Conservation (phyloP, 163 green algal species). For the Scenedesmus sp. region DNA sequence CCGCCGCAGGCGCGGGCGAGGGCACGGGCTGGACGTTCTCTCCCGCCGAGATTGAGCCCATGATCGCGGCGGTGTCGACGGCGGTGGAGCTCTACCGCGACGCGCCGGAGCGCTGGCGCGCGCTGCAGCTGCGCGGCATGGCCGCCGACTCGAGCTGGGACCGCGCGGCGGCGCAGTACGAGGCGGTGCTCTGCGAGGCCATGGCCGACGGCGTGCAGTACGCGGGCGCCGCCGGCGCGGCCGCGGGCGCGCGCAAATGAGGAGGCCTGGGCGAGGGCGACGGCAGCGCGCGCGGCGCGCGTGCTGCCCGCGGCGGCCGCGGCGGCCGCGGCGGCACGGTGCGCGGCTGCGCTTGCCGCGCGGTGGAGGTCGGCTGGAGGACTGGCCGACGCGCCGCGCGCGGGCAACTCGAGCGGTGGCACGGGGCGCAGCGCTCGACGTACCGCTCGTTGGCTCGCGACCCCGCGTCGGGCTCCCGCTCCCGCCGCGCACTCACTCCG, state of each 20-base stretch:
- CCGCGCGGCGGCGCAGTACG: constrained; percentile 76
- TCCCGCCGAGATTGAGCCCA: constrained; percentile 49
- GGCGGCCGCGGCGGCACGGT: not conserved
- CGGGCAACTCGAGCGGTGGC: too few relatives aligned
- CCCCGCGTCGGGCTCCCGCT: too few relatives aligned
- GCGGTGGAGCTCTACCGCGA: constrained; percentile 48
- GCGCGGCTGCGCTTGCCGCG: not conserved
- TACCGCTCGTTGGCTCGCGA: not conserved
- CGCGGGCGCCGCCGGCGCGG: not conserved
- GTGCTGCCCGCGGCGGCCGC: too few relatives aligned
- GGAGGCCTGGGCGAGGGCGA: not conserved
- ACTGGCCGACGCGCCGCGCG: too few relatives aligned
- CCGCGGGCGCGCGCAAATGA: not conserved
- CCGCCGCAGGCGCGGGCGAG: constrained; percentile 31
- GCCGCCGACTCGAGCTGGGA: constrained; percentile 74
- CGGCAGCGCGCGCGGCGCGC: not conserved
- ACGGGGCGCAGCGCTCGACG: not conserved
- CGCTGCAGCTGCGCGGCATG: constrained; percentile 80
- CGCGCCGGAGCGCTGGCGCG: constrained; percentile 46
- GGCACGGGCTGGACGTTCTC: constrained; percentile 65
- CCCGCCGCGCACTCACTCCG: too few relatives aligned
- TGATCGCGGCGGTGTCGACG: constrained; percentile 54
- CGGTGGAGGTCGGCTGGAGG: not conserved
- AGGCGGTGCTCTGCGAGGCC: constrained; percentile 62
- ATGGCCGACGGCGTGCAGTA: constrained; percentile 36